Evolutionary conservation across 2,329 filamentous ascomycete species (phyloP).

Genomic region (Colletotrichum trifolii): DNA sequence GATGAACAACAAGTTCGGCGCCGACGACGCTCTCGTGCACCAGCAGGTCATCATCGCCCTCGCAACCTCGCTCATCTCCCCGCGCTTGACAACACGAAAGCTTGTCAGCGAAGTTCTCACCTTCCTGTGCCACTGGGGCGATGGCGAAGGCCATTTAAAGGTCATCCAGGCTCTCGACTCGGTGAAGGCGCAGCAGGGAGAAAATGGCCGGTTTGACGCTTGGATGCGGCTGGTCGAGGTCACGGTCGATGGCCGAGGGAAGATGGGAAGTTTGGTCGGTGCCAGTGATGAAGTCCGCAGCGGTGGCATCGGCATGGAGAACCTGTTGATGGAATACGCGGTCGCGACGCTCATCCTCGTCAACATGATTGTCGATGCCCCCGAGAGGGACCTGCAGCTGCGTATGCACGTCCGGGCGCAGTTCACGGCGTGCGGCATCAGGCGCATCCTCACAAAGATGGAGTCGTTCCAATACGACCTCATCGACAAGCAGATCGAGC

Average conservation of each 20-base stretch:
- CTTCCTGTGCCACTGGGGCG: slow-evolving; percentile 94
- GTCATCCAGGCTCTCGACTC: slow-evolving; percentile 94
- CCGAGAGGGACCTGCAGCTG: slow-evolving; percentile 87
- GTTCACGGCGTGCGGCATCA: slow-evolving; percentile 95
- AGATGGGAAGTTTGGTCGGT: slow-evolving; percentile 98
- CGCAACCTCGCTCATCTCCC: slow-evolving; percentile 86
- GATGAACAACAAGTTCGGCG: slow-evolving; percentile 99
- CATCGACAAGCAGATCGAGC: slow-evolving; percentile 97
- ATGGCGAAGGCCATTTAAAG: slow-evolving; percentile 89
- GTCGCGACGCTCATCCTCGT: slow-evolving; percentile 93
- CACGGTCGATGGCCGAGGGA: slow-evolving; percentile 94
- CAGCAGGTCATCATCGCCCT: slow-evolving; percentile 91
- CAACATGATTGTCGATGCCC: slow-evolving; percentile 96
- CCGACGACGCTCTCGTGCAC: slow-evolving; percentile 91
- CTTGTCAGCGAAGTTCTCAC: slow-evolving; percentile 96
- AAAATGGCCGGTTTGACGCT: slow-evolving; percentile 95
- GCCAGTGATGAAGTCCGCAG: slow-evolving; percentile 96
- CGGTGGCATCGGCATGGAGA: slow-evolving; percentile 98
- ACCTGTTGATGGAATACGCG: slow-evolving; percentile 98
- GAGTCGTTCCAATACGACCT: slow-evolving; percentile 97
- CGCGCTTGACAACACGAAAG: slow-evolving; percentile 90
- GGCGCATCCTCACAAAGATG: slow-evolving; percentile 95
- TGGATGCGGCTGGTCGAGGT: slow-evolving; percentile 99
- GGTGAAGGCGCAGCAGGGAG: slow-evolving; percentile 86
- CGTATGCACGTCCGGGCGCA: slow-evolving; percentile 95